These are phyloP conservation scores for Hypoxylon sp. DNA, from an alignment of 2,329 filamentous ascomycete genomes.

Conservation along the genomic window DNA sequence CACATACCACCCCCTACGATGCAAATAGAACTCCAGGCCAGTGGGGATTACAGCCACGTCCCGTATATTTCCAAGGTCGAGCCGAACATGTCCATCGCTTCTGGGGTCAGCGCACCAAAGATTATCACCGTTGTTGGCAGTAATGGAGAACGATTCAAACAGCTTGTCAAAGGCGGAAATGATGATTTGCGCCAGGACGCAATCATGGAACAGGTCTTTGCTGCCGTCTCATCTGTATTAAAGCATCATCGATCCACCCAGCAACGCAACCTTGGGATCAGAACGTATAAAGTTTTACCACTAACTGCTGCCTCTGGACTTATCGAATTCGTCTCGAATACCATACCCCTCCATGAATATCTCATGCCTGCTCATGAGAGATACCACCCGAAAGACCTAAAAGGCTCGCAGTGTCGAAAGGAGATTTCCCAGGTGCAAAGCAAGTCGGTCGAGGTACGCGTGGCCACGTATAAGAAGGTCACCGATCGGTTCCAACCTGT, in stretches of 20 bases:
- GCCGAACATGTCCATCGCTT: conserved; percentile 85
- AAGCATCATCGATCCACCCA: conserved; percentile 88
- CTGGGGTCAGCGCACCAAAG: conserved; percentile 92
- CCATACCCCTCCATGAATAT: conserved; percentile 91
- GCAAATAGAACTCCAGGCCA: conserved; percentile 80
- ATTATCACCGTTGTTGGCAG: conserved; percentile 86
- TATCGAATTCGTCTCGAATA: conserved; percentile 97
- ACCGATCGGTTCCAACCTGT: conserved; percentile 90
- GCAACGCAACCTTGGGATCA: conserved; percentile 88
- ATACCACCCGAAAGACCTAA: conserved; percentile 89
- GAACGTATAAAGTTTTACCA: conserved; percentile 97
- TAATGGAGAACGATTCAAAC: conserved; percentile 85
- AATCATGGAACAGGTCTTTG: conserved; percentile 99
- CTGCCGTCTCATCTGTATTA: conserved; percentile 91
- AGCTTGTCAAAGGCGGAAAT: conserved; percentile 94
- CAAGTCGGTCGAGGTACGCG: conserved; percentile 77
- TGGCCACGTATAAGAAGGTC: conserved; percentile 83
- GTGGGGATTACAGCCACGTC: conserved; percentile 81
- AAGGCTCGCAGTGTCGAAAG: conserved; percentile 80
- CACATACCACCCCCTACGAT: conserved; percentile 90
- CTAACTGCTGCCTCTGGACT: conserved; percentile 87
- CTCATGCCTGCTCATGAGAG: conserved; percentile 89
- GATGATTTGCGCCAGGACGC: conserved; percentile 97
- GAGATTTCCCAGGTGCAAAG: conserved; percentile 81
- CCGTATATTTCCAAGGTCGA: conserved; percentile 82